A percentile compares a stretch with the other conserved stretches of the same genome.
Evolutionary conservation across 257 asterid genomes (phyloP).

Genomic region (Salvia splendens): DNA sequence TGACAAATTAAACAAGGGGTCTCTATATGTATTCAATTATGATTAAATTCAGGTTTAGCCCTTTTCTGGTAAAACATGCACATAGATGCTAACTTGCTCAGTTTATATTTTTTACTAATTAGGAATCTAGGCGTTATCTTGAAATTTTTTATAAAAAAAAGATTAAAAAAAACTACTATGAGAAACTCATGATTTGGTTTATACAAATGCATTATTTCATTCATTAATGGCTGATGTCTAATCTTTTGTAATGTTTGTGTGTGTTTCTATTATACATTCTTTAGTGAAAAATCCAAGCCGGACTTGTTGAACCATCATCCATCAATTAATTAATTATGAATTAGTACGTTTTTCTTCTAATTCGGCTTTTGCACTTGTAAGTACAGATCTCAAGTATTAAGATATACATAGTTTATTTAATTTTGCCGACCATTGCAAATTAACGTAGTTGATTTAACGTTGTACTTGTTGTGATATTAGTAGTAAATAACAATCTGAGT

Average conservation of each 20-base stretch:
- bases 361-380: constrained; percentile 26
- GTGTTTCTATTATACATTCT: neutral
- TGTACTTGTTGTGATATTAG: too few species aligned
- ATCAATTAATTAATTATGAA: neutral
- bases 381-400: constrained; percentile 11
- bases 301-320: constrained; percentile 24
- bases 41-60: constrained; percentile 22
- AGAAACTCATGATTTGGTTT: too few species aligned
- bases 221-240: too few species aligned
- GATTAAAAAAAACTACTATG: too few species aligned
- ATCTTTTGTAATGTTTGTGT: neutral
- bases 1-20: too few species aligned
- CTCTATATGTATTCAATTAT: neutral
- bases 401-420: neutral
- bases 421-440: constrained; percentile 23
- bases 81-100: too few species aligned
- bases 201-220: too few species aligned
- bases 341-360: constrained; percentile 18
- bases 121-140: too few species aligned
- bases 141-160: too few species aligned
- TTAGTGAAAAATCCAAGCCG: constrained; percentile 26
- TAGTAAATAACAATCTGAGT: neutral
- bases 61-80: too few species aligned
- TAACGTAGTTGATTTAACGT: neutral
- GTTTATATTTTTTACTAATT: too few species aligned